Percentiles rank a stretch among this genome's conserved stretches.
Evolutionary conservation across 2,329 filamentous ascomycete genomes (phyloP).

Genomic region (Penicillium sp.): DNA sequence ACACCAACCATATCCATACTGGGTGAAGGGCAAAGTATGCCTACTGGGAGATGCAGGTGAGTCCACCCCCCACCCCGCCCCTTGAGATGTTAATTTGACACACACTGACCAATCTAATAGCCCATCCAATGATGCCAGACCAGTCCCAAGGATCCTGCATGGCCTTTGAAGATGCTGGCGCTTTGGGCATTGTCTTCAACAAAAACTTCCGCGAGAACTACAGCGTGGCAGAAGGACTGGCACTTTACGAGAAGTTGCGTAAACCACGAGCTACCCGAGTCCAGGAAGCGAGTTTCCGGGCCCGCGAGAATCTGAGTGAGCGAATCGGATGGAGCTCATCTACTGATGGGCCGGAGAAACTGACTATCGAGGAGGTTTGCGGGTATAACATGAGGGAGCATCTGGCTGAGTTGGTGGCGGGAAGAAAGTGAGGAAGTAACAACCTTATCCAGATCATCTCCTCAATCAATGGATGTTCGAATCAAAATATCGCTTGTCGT

Average conservation of each 20-base stretch:
- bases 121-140: slow-evolving; percentile 38
- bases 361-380: slow-evolving; percentile 38
- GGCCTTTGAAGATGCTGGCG: slow-evolving; percentile 46
- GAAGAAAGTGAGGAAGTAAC: background rate
- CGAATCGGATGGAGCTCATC: slow-evolving; percentile 33
- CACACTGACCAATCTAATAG: slow-evolving; percentile 11
- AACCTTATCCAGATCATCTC: background rate
- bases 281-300: slow-evolving; percentile 31
- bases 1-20: slow-evolving; percentile 32
- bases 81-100: too few relatives aligned
- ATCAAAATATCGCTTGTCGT: background rate
- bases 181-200: slow-evolving; percentile 40
- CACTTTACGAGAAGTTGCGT: slow-evolving; percentile 31
- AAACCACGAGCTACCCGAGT: slow-evolving; percentile 33
- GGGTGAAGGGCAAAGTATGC: slow-evolving; percentile 30
- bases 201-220: slow-evolving; percentile 22
- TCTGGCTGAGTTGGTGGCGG: slow-evolving; percentile 7
- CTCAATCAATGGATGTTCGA: background rate
- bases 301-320: slow-evolving; percentile 30
- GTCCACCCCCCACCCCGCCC: background rate
- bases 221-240: slow-evolving; percentile 23
- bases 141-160: slow-evolving; percentile 39
- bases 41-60: slow-evolving; percentile 34
- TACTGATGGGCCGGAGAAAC: slow-evolving; percentile 28
- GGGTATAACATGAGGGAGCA: slow-evolving; percentile 32